Evolutionary conservation across 495 filamentous ascomycete species (phyloP).

Genomic region (Chaetomium fimeti): DNA sequence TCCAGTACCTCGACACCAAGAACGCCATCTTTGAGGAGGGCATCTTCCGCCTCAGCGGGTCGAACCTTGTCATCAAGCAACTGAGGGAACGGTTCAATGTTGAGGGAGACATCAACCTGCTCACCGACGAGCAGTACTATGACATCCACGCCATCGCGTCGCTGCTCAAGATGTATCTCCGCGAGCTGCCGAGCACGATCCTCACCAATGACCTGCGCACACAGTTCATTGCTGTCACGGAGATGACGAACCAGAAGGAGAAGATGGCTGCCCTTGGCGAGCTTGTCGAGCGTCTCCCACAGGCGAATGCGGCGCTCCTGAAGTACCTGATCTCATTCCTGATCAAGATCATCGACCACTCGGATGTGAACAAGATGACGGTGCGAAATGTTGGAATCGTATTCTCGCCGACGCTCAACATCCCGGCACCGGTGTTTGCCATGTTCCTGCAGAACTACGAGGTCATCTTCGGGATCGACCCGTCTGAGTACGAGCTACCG

Average conservation of each 20-base stretch:
- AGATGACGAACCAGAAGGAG: slow-evolving; percentile 69
- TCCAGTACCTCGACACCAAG: slow-evolving; percentile 87
- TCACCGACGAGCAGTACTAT: slow-evolving; percentile 80
- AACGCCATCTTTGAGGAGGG: slow-evolving; percentile 85
- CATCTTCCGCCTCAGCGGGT: slow-evolving; percentile 93
- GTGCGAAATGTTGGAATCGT: slow-evolving; percentile 97
- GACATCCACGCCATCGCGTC: slow-evolving; percentile 97
- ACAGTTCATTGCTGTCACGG: slow-evolving; percentile 82
- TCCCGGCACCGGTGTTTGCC: slow-evolving; percentile 90
- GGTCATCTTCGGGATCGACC: slow-evolving; percentile 74
- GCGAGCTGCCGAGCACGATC: slow-evolving; percentile 87
- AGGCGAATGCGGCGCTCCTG: slow-evolving; percentile 74
- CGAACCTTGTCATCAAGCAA: slow-evolving; percentile 87
- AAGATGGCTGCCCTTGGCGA: slow-evolving; percentile 82
- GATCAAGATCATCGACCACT: slow-evolving; percentile 83
- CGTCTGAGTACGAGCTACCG: slow-evolving; percentile 56
- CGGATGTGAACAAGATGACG: slow-evolving; percentile 95
- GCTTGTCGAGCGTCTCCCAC: slow-evolving; percentile 80
- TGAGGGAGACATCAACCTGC: slow-evolving; percentile 88
- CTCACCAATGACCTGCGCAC: slow-evolving; percentile 86
- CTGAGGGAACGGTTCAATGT: slow-evolving; percentile 88
- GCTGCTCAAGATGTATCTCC: slow-evolving; percentile 88
- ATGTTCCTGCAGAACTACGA: slow-evolving; percentile 89
- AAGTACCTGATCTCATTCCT: slow-evolving; percentile 81
- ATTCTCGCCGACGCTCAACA: slow-evolving; percentile 97